phyloP scores from a whole-genome alignment of 2,329 filamentous ascomycete species.

The Acephala macrosclerotiorum region DNA sequence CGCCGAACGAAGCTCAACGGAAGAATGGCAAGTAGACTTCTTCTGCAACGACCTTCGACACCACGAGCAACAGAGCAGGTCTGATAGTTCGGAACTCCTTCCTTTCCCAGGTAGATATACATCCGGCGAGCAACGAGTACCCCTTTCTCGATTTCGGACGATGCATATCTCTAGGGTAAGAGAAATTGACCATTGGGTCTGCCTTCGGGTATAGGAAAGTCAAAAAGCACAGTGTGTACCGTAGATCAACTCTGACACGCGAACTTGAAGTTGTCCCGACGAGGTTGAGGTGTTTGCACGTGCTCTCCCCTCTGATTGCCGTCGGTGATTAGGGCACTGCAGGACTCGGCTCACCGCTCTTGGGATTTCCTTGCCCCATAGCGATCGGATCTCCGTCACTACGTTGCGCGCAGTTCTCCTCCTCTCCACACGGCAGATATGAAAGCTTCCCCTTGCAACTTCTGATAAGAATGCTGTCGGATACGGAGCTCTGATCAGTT shows the following conservation, averaged over 20 bases:
- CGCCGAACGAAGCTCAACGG: not conserved
- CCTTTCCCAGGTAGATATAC: not conserved
- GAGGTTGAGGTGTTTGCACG: not conserved
- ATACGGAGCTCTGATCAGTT: not conserved
- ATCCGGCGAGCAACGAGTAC: not conserved
- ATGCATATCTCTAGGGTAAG: not conserved
- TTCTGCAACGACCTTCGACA: not conserved
- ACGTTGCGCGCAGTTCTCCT: not conserved
- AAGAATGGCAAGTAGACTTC: not conserved
- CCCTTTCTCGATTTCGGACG: not conserved
- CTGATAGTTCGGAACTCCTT: not conserved
- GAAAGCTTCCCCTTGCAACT: not conserved
- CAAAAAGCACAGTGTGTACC: not conserved
- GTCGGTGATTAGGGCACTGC: not conserved
- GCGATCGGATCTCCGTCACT: constrained; percentile 18
- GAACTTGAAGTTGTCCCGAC: not conserved
- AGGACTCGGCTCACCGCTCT: constrained; percentile 12
- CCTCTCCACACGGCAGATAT: constrained; percentile 5
- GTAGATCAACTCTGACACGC: not conserved
- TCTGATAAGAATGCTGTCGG: constrained; percentile 7
- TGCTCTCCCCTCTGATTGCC: not conserved
- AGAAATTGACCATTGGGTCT: not conserved
- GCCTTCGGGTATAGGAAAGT: not conserved
- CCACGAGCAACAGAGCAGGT: not conserved
- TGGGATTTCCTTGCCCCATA: not conserved